Base-by-base conservation (phyloP, 2,329 filamentous ascomycete species). In the Fusarium beomiforme region DNA sequence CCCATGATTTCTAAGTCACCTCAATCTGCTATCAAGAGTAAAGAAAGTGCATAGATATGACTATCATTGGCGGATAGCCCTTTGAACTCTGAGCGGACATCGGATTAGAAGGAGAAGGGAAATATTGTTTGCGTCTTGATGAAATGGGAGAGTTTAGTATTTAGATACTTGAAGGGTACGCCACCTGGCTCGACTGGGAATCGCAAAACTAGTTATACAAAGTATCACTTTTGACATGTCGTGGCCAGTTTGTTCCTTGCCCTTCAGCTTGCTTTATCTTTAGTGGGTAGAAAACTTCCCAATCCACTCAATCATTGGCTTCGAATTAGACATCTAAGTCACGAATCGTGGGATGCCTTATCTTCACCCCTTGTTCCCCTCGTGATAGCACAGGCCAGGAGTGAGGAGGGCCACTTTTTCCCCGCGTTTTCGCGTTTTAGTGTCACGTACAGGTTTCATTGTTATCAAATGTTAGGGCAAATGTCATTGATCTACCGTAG, bases 221-320 rank as follows among this genome's bases (percentile, higher is more conserved):
- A 41, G 34, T 19, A 9, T 14, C 6, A 5, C 11, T 50, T 24
- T 50, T 39, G 13, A 17, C 21, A 8, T 9, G 13, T 7, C 24
- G 17, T 12, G 23, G 17, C 34, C 29, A 19, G 24, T 5, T 4
- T n/a, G 8, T 21, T 21, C 5, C 10, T n/a, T 31, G 8, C 16
- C 50, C 34, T 34, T 54, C 34, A 54, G 26, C 36, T 43, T 11
- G n/a, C 10, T 43, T 31, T 43, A 43, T 43, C 50, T 54, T 11
- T 19, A 17, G 10, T 12, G 26, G 24, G 50, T 29, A 29, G 39
- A 43, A n/a, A 42, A 42, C 16, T 26, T 7, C 5, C 19, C 10
- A 14, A 23, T 31, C 10, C 31, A 53, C 14, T n/a, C 13, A 31
- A 19, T 12, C 19, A 23, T 54, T 54, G 36, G 50, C 17, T 17